Conservation (phyloP, 257 asterid genomes). For the Solanum clarkiae region DNA sequence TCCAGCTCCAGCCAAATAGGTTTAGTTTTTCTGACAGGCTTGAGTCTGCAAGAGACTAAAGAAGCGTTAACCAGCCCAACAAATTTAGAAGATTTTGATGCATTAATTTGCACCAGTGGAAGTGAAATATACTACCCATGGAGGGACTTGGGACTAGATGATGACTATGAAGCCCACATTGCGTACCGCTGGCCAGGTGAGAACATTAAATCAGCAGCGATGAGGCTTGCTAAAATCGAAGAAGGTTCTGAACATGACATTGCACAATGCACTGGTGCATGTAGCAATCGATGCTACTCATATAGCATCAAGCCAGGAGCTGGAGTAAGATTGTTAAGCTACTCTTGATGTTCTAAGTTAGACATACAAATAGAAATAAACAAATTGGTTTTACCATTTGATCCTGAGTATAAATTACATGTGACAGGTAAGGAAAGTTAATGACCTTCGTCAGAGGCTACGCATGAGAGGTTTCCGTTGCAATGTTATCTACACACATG, state of each 20-base stretch:
- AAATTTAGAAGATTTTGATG: constrained; percentile 40
- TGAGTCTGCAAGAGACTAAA: constrained; percentile 35
- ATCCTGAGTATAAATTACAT: background rate
- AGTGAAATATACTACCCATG: constrained; percentile 59
- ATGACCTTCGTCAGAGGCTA: constrained; percentile 44
- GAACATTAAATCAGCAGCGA: constrained; percentile 28
- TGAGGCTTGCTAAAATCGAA: constrained; percentile 34
- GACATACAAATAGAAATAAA: background rate
- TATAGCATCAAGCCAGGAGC: constrained; percentile 38
- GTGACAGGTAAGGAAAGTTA: constrained; percentile 30
- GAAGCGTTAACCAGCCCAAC: constrained; percentile 25
- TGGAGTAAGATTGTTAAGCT: constrained; percentile 25
- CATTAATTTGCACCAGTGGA: constrained; percentile 52
- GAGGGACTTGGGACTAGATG: constrained; percentile 40
- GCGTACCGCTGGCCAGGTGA: constrained; percentile 64
- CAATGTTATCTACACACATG: constrained; percentile 42
- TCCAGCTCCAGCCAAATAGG: constrained; percentile 41
- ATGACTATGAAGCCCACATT: constrained; percentile 46
- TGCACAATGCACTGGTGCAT: constrained; percentile 19
- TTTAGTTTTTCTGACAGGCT: constrained; percentile 36
- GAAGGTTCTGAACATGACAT: constrained; percentile 26
- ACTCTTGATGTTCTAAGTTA: background rate
- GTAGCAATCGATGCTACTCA: constrained; percentile 50
- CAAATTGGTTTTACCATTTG: background rate
- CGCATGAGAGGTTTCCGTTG: constrained; percentile 72